Evolutionary conservation across 148 eudicot genomes (phyloP), one percentile per base, ranked within the genome.

Genomic region (Selenicereus undatus): DNA sequence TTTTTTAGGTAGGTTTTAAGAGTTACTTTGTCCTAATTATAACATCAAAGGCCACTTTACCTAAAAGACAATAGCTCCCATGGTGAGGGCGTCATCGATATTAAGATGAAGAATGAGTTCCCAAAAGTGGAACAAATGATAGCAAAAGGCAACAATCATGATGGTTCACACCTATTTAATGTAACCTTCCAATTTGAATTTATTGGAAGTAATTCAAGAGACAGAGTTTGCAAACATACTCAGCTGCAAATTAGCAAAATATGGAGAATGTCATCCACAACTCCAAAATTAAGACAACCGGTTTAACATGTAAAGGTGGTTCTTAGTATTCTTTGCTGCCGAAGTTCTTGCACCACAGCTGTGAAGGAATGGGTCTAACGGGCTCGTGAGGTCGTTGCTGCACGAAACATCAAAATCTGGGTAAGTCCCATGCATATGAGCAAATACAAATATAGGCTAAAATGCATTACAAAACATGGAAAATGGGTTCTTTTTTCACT

Each of bases 271-370:
- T 4, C 77, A 78, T 78, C 56, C 74, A 75, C 42, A 45, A 26
- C 48, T 81, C 43, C 73, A 71, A 74, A 70, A 81, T 21, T 43
- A 74, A 66, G 79, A 78, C 71, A 21, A 68, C 76, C 43, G 77
- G 29, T 70, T 78, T 77, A 51, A 65, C 76, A 78, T 11, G 35
- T 52, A 48, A 62, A 39, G 29, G 82, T 74, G 78, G 83, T 77
- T 48, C 60, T 75, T 88, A 91, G 73, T 93, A 91, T 30, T 96
- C 99, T 82, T 96, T 96, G 80, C 87, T 90, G 48, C 98, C 98
- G 78, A 96, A 93, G 87, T 96, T 94, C 92, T 96, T 96, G 97
- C 99, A 96, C 98, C 99, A 96, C 77, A 93, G 83, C 86, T 96
- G 98, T 0, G 98, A 96, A 68, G 99, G 99, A 83, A 96, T 94